Base-by-base conservation (phyloP, 768 basidiomycete species). In the Cyathus striatus region DNA sequence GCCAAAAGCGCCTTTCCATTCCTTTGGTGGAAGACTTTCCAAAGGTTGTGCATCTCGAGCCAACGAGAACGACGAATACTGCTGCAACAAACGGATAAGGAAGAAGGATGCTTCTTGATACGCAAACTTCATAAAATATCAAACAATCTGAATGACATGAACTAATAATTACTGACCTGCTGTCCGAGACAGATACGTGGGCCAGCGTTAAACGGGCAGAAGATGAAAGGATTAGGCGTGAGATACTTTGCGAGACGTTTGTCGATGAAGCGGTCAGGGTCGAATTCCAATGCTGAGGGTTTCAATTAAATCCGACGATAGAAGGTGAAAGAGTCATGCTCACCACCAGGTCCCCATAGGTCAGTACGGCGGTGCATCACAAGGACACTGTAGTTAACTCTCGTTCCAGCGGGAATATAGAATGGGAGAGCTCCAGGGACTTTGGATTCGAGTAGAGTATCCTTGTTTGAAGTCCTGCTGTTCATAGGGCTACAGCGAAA, bases 31-130 rank as follows among this genome's bases (percentile, higher is more conserved):
- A 21, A 58, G 57, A 1, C 64, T 59, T 18, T 58, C 66, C 5
- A 63, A 56, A 7, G 64, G 59, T 25, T 76, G 74, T 2, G 66
- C 69, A 23, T 73, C 67, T 10, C 20, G 36, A 16, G 65, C 70
- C 14, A 80, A 57, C 3, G 54, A 52, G 40, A 82, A 59, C 0
- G 58, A 55, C 5, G 63, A 64, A 53, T 78, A 78, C 6, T 49
- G 54, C 52, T 83, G 80, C 7, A 83, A 51, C 1, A 81, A 54
- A 6, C 72, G 63, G 39, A 78, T 62, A n/a, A 82, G 61, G 58
- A 79, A 74, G 54, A 74, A 81, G 0, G 76, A 78, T 2, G 70
- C 55, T 52, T 78, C 76, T 45, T 78, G 75, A 56, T 81, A 80
- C 3, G 80, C 80, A 48, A 63, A 63, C 55, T 64, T 21, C n/a